Evolutionary conservation across 139 green algal genomes (phyloP).

Genomic region (Coccomyxa sp.): DNA sequence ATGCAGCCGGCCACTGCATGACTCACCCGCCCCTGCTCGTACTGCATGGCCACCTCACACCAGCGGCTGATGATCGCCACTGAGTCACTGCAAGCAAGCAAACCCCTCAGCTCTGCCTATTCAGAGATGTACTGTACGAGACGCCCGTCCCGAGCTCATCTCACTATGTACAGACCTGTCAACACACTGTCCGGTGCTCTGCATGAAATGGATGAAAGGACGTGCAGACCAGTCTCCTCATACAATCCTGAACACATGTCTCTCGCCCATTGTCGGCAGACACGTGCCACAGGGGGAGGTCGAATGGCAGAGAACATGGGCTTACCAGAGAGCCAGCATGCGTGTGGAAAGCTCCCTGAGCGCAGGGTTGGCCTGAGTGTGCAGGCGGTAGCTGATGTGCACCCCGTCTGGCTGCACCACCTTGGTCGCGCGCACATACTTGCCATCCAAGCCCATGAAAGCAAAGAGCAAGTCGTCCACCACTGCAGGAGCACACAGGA

Average conservation of each 20-base stretch:
- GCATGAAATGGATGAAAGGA: no score
- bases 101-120: no score
- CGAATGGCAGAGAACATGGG: not conserved
- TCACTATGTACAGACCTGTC: no score
- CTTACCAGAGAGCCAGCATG: conserved; percentile 80
- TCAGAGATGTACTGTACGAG: no score
- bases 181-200: no score
- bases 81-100: conserved; percentile 55
- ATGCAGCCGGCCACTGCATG: conserved; percentile 78
- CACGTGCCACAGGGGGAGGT: no score
- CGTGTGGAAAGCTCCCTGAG: conserved; percentile 57
- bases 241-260: no score
- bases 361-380: conserved; percentile 46
- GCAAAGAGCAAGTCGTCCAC: conserved; percentile 81
- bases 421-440: conserved; percentile 8
- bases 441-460: conserved; percentile 70
- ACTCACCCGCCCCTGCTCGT: conserved; percentile 46
- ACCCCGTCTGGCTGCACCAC: conserved; percentile 2
- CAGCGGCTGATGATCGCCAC: conserved; percentile 67
- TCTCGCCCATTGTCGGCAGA: no score
- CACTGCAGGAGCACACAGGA: conserved; percentile 32
- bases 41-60: conserved; percentile 67
- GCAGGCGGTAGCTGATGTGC: conserved; percentile 45
- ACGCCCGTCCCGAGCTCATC: no score
- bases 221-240: no score